Evolutionary conservation across 345 rosid genomes (phyloP), one percentile per base, ranked within the genome.

Genomic region (Turritis glabra): DNA sequence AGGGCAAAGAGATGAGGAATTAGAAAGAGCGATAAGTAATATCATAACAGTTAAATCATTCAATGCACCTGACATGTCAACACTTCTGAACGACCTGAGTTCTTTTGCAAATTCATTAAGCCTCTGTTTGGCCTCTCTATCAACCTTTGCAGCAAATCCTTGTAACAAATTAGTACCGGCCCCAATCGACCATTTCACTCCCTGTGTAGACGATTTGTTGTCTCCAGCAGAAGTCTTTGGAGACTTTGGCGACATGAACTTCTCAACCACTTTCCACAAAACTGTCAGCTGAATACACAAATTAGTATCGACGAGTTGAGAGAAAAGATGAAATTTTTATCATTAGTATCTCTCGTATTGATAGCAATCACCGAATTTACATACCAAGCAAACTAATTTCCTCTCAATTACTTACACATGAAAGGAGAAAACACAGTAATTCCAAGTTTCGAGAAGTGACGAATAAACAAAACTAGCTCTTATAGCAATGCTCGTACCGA

Each of bases 51-150:
- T 46, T 54, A 62, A 30, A 64, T 58, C 51, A 52, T 57, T 25
- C 7, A 74, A 47, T 67, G 67, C 84, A 91, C 98, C 98, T 84
- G 98, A 86, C 95, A 94, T 87, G 89, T 94, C 98, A 80, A 91
- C 94, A 64, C 81, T 77, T 75, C 88, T 78, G 72, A 88, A 94
- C 4, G 87, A 41, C 82, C 93, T 82, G 6, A 94, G 91, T 76
- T 90, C 90, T 79, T 85, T 88, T 23, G 97, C 87, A 66, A 91
- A 90, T 71, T 86, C 95, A 75, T 90, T 88, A 69, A 94, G 96
- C 75, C 83, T 88, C 85, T 81, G 90, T 83, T 87, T 94, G 53
- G 90, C 77, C 57, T 90, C 90, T 35, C 86, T 78, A 76, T 87
- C 89, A 80, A 89, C 57, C 80, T 89, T 91, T 44, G 88, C 88